These are phyloP conservation scores for Thielaviopsis punctulata DNA, from an alignment of 2,329 filamentous ascomycete species.

Conservation along the genomic window DNA sequence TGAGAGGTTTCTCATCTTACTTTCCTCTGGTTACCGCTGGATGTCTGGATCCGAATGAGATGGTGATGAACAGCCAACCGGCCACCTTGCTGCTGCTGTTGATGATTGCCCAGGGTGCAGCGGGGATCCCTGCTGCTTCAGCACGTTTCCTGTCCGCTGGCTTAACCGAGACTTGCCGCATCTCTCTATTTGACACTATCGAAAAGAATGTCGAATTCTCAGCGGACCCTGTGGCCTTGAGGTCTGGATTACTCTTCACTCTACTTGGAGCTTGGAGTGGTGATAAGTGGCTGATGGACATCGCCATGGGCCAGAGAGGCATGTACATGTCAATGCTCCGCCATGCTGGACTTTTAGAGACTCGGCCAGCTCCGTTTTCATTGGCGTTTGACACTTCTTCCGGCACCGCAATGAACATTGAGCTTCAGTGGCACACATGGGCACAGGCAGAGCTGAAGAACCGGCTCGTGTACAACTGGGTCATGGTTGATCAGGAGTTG, in stretches of 20 bases:
- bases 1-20: slow-evolving; percentile 48
- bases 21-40: slow-evolving; percentile 45
- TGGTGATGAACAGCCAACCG: slow-evolving; percentile 48
- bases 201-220: slow-evolving; percentile 55
- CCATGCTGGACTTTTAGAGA: slow-evolving; percentile 49
- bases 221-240: slow-evolving; percentile 44
- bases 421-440: slow-evolving; percentile 46
- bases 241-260: slow-evolving; percentile 50
- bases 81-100: slow-evolving; percentile 49
- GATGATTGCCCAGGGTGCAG: slow-evolving; percentile 57
- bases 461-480: slow-evolving; percentile 56
- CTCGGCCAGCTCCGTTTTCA: slow-evolving; percentile 17
- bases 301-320: slow-evolving; percentile 54
- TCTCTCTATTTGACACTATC: slow-evolving; percentile 54
- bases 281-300: slow-evolving; percentile 65
- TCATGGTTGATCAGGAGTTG: slow-evolving; percentile 57
- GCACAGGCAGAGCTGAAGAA: slow-evolving; percentile 45
- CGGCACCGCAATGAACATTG: slow-evolving; percentile 21
- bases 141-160: slow-evolving; percentile 48
- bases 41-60: slow-evolving; percentile 46
- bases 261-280: slow-evolving; percentile 55
- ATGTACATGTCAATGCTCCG: slow-evolving; percentile 60
- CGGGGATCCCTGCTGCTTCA: slow-evolving; percentile 46
- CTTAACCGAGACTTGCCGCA: slow-evolving; percentile 52
- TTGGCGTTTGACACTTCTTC: neutral